phyloP scores from a whole-genome alignment of 2,329 filamentous ascomycete genomes.

The Botrytis cinerea region DNA sequence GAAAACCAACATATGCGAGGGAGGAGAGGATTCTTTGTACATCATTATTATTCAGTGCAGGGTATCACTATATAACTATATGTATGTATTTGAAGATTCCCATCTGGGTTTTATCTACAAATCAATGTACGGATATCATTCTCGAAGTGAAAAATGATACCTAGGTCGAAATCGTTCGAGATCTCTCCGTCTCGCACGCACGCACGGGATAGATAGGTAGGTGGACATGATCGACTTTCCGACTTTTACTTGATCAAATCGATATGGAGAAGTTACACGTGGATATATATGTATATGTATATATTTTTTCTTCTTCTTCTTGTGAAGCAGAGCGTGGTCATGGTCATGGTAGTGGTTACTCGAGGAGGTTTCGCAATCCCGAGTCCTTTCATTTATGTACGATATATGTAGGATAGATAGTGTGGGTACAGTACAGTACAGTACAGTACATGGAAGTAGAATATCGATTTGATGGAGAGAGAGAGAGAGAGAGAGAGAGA shows the following conservation, averaged over 20 bases:
- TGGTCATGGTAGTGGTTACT: neutral
- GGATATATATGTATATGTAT: no score
- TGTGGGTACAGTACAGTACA: no score
- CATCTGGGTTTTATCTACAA: no score
- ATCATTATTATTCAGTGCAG: neutral
- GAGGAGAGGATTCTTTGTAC: neutral
- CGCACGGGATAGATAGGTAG: neutral
- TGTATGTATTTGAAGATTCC: neutral
- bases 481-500: no score
- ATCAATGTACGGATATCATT: neutral
- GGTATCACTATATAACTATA: no score
- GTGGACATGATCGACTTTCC: neutral
- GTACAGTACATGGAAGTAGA: neutral
- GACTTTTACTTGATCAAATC: neutral
- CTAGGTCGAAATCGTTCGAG: neutral
- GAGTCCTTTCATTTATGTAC: neutral
- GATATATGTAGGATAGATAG: no score
- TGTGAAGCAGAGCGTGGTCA: neutral
- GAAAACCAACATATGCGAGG: neutral
- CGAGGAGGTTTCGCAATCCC: neutral
- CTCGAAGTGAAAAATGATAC: neutral
- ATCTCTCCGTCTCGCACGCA: neutral
- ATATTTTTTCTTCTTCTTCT: neutral
- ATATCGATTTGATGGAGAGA: neutral
- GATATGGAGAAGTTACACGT: neutral